Evolutionary conservation across 495 filamentous ascomycete species (phyloP), one percentile per base, ranked within the genome.

Genomic region (Xylaria venustula): DNA sequence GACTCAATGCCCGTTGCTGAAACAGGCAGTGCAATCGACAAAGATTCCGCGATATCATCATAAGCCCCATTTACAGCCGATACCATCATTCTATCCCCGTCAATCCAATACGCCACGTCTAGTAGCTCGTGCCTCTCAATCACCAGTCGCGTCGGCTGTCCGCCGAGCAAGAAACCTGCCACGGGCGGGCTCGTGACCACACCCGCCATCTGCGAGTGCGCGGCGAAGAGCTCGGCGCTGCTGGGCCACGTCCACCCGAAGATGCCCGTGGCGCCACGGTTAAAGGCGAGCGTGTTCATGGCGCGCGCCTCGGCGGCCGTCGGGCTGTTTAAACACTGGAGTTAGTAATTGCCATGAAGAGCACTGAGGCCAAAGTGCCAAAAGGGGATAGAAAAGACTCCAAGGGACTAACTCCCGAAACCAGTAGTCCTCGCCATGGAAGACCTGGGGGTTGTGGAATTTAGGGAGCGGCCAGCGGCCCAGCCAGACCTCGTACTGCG

Each of bases 351-450:
- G n/a, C n/a, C n/a, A n/a, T n/a, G n/a, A n/a, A n/a, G n/a, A n/a
- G n/a, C n/a, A n/a, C n/a, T n/a, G n/a, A n/a, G n/a, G n/a, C n/a
- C n/a, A n/a, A n/a, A n/a, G n/a, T n/a, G n/a, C n/a, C n/a, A n/a
- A n/a, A n/a, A n/a, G n/a, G n/a, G n/a, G n/a, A n/a, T n/a, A n/a
- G n/a, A n/a, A n/a, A n/a, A n/a, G n/a, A n/a, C n/a, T n/a, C n/a
- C n/a, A n/a, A n/a, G n/a, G n/a, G n/a, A n/a, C n/a, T n/a, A n/a
- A n/a, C n/a, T 81, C 79, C 5, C 85, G 73, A 3, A 67, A 51
- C 86, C 87, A 90, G 64, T 86, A 90, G 1, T 80, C 79, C 55
- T 83, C 76, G 20, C 83, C 82, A 41, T 81, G 83, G 68, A 90
- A 90, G 7, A 79, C 83, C 70, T 90, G 87, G 9, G 86, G 81